phyloP scores from a whole-genome alignment of 2,329 filamentous ascomycete genomes.

The Acrodontium crateriforme region DNA sequence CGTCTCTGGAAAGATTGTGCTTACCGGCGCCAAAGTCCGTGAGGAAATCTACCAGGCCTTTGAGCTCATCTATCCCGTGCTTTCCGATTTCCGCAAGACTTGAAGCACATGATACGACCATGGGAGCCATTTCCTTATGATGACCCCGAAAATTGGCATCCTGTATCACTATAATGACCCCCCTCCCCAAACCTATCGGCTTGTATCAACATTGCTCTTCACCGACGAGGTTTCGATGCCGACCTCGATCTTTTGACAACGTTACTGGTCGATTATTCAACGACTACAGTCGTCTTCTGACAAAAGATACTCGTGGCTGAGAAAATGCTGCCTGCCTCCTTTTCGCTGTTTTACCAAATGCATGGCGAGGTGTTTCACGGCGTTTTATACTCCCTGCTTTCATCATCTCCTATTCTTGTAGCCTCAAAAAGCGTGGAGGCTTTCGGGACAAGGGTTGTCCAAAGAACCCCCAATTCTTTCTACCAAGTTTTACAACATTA shows the following conservation, averaged over 20 bases:
- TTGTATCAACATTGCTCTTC: constrained; percentile 15
- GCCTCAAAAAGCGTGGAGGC: constrained; percentile 9
- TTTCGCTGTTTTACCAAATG: constrained; percentile 8
- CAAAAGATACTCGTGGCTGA: constrained; percentile 2
- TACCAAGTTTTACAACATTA: no score
- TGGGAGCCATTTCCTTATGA: no score
- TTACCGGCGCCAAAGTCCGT: constrained; percentile 93
- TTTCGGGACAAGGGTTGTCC: constrained; percentile 4
- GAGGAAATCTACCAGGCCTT: constrained; percentile 97
- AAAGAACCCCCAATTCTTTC: no score
- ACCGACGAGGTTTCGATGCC: constrained; percentile 17
- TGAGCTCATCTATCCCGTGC: constrained; percentile 92
- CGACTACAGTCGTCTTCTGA: not conserved
- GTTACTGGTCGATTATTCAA: constrained; percentile 2
- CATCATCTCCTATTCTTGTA: constrained; percentile 1
- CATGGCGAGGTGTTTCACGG: constrained; percentile 20
- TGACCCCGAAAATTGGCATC: constrained; percentile 9
- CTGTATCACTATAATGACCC: constrained; percentile 14
- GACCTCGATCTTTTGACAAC: constrained; percentile 6
- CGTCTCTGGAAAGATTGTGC: constrained; percentile 93
- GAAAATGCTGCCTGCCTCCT: constrained; percentile 3
- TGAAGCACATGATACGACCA: no score
- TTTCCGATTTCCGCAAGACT: constrained; percentile 40
- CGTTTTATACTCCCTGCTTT: constrained; percentile 3
- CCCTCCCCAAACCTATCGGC: no score